Conservation (phyloP, 2,329 filamentous ascomycete species). For the Colletotrichum lini region DNA sequence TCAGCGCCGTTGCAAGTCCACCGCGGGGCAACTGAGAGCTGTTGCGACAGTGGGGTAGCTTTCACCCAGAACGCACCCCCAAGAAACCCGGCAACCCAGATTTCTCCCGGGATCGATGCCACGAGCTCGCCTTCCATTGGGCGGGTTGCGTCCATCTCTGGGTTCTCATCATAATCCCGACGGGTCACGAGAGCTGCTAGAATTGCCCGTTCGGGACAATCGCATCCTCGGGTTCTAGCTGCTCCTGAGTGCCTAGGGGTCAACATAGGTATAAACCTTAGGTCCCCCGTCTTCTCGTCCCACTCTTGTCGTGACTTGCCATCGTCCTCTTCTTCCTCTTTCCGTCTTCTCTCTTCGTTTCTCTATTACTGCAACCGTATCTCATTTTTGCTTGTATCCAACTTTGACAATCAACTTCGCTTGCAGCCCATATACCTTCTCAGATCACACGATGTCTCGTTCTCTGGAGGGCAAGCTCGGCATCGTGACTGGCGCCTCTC, state of each 20-base stretch:
- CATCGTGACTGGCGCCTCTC: slow-evolving; percentile 83
- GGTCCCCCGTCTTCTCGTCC: not conserved
- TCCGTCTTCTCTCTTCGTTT: not conserved
- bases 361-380: not conserved
- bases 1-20: slow-evolving; percentile 24
- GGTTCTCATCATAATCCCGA: slow-evolving; percentile 23
- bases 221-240: slow-evolving; percentile 13
- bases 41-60: slow-evolving; percentile 37
- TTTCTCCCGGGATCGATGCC: slow-evolving; percentile 11
- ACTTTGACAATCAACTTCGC: not conserved
- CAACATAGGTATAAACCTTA: slow-evolving; percentile 17
- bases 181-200: slow-evolving; percentile 31
- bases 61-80: slow-evolving; percentile 5
- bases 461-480: slow-evolving; percentile 81
- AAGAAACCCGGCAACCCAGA: not conserved
- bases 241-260: not conserved
- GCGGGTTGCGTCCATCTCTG: slow-evolving; percentile 8
- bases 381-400: not conserved
- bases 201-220: slow-evolving; percentile 19
- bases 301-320: not conserved
- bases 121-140: slow-evolving; percentile 35
- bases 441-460: slow-evolving; percentile 53
- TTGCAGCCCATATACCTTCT: not conserved
- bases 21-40: slow-evolving; percentile 33
- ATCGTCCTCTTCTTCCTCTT: not conserved